These are phyloP conservation scores for Tuber calosporum DNA, from an alignment of 495 filamentous ascomycete genomes.

Conservation along the genomic window DNA sequence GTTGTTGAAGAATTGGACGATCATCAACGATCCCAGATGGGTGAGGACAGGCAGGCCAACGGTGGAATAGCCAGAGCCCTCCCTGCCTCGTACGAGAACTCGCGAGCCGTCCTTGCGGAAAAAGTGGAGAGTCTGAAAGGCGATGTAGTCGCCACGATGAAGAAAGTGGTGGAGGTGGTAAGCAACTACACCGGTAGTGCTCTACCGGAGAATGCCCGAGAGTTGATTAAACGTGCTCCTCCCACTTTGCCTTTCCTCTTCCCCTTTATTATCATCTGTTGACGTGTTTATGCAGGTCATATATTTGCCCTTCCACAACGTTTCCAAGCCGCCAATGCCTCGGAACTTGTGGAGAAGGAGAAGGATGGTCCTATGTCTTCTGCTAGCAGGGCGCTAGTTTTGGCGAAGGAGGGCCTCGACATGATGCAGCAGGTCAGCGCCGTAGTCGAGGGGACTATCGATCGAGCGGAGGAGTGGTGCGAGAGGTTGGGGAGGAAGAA, in stretches of 20 bases:
- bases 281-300: constrained; percentile 42
- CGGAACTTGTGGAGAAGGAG: constrained; percentile 18
- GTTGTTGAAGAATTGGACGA: constrained; percentile 71
- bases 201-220: constrained; percentile 71
- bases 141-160: constrained; percentile 68
- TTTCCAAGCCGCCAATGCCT: constrained; percentile 52
- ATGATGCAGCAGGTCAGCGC: constrained; percentile 80
- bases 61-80: constrained; percentile 16
- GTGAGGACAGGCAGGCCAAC: background rate
- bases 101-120: constrained; percentile 41
- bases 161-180: constrained; percentile 67
- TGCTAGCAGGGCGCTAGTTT: constrained; percentile 58
- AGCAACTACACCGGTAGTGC: constrained; percentile 77
- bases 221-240: constrained; percentile 58
- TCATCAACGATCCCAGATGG: constrained; percentile 21
- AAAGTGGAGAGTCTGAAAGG: constrained; percentile 57
- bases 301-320: constrained; percentile 70
- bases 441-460: constrained; percentile 73
- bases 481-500: constrained; percentile 60
- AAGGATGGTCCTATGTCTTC: constrained; percentile 29
- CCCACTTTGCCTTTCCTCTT: background rate
- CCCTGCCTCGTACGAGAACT: constrained; percentile 33
- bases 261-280: background rate
- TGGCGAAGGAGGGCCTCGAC: constrained; percentile 80
- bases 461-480: constrained; percentile 82